phyloP scores from a whole-genome alignment of 2,329 filamentous ascomycete genomes.

The Phaeomoniella chlamydospora region DNA sequence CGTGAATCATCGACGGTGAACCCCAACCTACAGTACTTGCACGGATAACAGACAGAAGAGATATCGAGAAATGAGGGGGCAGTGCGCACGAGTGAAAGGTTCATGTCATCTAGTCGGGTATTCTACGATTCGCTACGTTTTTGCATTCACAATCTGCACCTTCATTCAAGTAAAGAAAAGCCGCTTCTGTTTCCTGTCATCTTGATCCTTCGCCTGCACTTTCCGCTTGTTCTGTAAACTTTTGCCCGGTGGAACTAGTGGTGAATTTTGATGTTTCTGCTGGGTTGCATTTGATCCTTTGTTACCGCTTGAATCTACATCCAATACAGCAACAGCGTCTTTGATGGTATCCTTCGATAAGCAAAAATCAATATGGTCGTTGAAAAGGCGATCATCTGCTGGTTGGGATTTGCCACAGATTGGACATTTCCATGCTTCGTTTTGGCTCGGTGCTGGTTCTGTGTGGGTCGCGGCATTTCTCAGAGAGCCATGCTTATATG shows the following conservation, averaged over 20 bases:
- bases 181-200: slow-evolving; percentile 8
- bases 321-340: slow-evolving; percentile 46
- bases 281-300: background rate
- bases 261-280: slow-evolving; percentile 3
- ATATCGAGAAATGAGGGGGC: too few species aligned
- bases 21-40: too few species aligned
- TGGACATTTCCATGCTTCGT: slow-evolving; percentile 60
- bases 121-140: too few species aligned
- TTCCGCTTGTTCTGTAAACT: slow-evolving; percentile 1
- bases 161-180: slow-evolving; percentile 9
- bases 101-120: too few species aligned
- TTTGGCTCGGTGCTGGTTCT: background rate
- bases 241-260: slow-evolving; percentile 3
- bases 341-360: slow-evolving; percentile 75
- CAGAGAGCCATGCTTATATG: slow-evolving; percentile 7
- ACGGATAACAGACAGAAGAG: too few species aligned
- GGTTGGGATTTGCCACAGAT: slow-evolving; percentile 67
- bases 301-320: too few species aligned
- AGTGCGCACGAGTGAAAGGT: too few species aligned
- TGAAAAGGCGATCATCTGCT: slow-evolving; percentile 65
- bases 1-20: too few species aligned
- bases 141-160: too few species aligned
- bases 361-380: slow-evolving; percentile 85
- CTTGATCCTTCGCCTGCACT: background rate
- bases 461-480: slow-evolving; percentile 1